Base-by-base conservation (phyloP, 441 rosid species). In the Bocquillonia castaneifolia region DNA sequence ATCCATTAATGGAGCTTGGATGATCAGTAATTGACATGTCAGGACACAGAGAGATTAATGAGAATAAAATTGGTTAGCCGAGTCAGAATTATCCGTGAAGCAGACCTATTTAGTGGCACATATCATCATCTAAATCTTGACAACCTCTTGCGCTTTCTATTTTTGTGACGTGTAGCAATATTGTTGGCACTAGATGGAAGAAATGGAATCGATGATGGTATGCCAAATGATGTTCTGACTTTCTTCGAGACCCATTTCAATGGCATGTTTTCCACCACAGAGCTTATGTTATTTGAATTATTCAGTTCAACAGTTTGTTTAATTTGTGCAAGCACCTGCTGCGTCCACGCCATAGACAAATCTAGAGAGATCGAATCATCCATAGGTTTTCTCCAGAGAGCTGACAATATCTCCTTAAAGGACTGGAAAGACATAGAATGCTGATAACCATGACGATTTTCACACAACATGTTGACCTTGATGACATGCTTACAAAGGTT, bases 401-500 rank as follows among this genome's bases (percentile, higher is more conserved):
- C 76, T 58, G 53, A 66, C 75, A 86, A 59, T 59, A 82, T 80
- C 72, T 86, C 87, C 68, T 74, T 79, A 45, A 88, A 78, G 5
- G 97, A 88, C 68, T 56, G 82, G 65, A 81, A 79, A 18, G 98
- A 93, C 89, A 89, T 84, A 54, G 89, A 85, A 57, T 80, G 84
- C 63, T 73, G 79, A 70, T 66, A 80, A 6, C 79, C 81, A 75
- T 64, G 59, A 15, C 25, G 71, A 68, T 77, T 78, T 76, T 80
- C 86, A 40, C 89, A 83, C 0, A 85, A 76, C 82, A 85, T 80
- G 59, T 91, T 91, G 53, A 88, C 97, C 83, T 91, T 93, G 53
- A 91, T 78, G 78, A 91, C 88, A 75, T 93, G 98, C 78, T 93
- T 93, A 89, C 98, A 93, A 63, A 93, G 73, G 77, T 91, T 91